Conservation (phyloP, 1,139 yeast species). For the Sugiyamaella japonica region DNA sequence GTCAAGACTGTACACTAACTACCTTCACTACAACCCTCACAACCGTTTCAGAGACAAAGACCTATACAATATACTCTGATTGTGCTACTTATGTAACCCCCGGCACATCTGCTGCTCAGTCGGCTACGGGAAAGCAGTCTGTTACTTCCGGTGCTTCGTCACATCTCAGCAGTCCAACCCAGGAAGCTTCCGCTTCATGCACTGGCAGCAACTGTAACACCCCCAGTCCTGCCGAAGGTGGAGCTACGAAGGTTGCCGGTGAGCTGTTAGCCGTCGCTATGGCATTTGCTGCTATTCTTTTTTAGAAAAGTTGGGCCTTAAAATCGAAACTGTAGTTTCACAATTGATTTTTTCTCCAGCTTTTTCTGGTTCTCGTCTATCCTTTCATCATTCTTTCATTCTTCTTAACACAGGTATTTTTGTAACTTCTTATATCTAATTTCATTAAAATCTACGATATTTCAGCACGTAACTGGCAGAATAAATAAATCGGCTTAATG, state of each 20-base stretch:
- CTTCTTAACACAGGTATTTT: background rate
- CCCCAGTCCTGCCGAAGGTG: constrained; percentile 17
- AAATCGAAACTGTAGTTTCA: background rate
- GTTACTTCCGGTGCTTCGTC: background rate
- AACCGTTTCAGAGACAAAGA: constrained; percentile 20
- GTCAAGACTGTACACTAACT: constrained; percentile 24
- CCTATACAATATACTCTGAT: constrained; percentile 28
- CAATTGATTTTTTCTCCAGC: background rate
- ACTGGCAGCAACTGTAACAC: constrained; percentile 1
- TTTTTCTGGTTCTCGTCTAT: background rate
- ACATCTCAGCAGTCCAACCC: constrained; percentile 6
- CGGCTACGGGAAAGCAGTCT: constrained; percentile 2
- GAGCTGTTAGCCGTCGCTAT: constrained; percentile 13
- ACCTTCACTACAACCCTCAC: constrained; percentile 26
- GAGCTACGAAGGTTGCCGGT: constrained; percentile 19
- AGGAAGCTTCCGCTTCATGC: constrained; percentile 15
- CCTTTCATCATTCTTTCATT: background rate
- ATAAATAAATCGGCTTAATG: background rate
- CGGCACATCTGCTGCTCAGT: constrained; percentile 11
- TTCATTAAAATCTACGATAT: background rate
- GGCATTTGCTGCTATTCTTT: constrained; percentile 1
- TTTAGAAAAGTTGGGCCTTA: background rate
- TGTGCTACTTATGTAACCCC: constrained; percentile 24
- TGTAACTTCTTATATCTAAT: constrained; percentile 3
- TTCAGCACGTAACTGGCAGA: too few species aligned